A percentile compares a stretch with the other conserved stretches of the same genome.
These are phyloP conservation scores for Pyrenochaeta sp. DNA, from an alignment of 2,329 filamentous ascomycete genomes.

Conservation along the genomic window DNA sequence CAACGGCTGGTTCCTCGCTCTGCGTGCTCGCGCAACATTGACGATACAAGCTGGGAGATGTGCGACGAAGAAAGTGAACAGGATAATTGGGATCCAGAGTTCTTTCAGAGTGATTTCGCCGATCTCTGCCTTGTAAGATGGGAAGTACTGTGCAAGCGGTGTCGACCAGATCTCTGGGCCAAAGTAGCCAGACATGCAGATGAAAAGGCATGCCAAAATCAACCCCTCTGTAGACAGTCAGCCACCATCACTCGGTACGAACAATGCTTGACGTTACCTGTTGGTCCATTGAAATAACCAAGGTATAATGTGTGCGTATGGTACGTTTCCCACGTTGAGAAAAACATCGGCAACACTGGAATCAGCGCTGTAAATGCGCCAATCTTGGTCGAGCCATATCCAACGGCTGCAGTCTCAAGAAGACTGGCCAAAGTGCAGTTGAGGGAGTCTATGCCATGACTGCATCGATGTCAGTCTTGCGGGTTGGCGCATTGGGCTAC, in stretches of 20 bases:
- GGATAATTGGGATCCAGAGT: constrained; percentile 76
- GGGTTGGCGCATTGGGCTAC: constrained; percentile 32
- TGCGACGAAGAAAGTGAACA: constrained; percentile 56
- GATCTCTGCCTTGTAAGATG: constrained; percentile 59
- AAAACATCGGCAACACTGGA: constrained; percentile 97
- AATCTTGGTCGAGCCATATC: constrained; percentile 80
- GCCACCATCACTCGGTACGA: not conserved
- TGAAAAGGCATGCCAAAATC: constrained; percentile 84
- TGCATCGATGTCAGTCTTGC: constrained; percentile 42
- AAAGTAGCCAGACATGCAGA: constrained; percentile 86
- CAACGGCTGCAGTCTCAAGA: constrained; percentile 92
- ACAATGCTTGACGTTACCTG: constrained; percentile 52
- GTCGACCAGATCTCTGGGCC: constrained; percentile 88
- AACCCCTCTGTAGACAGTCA: constrained; percentile 71
- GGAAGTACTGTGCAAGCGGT: constrained; percentile 68
- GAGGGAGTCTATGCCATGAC: constrained; percentile 94
- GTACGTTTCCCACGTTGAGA: constrained; percentile 99
- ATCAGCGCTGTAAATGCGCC: constrained; percentile 92
- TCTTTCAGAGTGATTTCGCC: constrained; percentile 83
- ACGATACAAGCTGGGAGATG: constrained; percentile 90
- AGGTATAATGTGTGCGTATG: constrained; percentile 97
- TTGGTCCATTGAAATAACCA: constrained; percentile 95
- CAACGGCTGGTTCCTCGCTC: constrained; percentile 75
- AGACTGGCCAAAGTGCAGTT: constrained; percentile 96
- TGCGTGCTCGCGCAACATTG: constrained; percentile 83